phyloP scores from a whole-genome alignment of 73 alveolate species.

The Paramecium biaurelia region DNA sequence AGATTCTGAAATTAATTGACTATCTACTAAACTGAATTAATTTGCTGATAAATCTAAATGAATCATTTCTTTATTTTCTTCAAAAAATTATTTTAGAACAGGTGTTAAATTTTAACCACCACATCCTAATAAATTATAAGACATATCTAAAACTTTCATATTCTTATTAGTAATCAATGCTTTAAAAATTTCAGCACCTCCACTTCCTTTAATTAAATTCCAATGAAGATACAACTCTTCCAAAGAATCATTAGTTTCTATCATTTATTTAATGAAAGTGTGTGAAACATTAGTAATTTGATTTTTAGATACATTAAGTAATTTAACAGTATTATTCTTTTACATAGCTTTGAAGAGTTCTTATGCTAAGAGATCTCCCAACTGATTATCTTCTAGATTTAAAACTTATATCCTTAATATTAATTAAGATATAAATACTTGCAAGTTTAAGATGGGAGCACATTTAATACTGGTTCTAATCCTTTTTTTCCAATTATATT shows the following conservation, averaged over 20 bases:
- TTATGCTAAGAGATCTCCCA: background rate
- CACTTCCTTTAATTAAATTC: constrained; percentile 35
- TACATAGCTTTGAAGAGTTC: constrained; percentile 11
- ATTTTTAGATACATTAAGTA: constrained; percentile 28
- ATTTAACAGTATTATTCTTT: background rate
- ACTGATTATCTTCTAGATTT: constrained; percentile 25
- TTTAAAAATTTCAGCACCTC: constrained; percentile 27
- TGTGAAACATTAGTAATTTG: background rate
- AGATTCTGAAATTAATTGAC: background rate
- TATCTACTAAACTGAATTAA: constrained; percentile 5
- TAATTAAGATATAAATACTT: background rate
- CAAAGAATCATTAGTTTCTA: constrained; percentile 1
- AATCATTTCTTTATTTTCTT: background rate
- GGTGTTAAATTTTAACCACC: background rate
- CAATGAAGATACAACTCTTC: constrained; percentile 43
- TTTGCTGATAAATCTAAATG: constrained; percentile 47
- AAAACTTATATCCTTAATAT: background rate
- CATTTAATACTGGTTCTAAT: background rate
- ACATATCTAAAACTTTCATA: background rate
- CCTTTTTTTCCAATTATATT: background rate
- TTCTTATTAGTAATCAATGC: background rate
- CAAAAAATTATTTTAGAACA: constrained; percentile 15
- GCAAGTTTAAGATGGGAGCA: background rate
- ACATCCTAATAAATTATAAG: constrained; percentile 31
- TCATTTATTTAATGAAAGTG: background rate